Evolutionary conservation across 2,329 filamentous ascomycete species (phyloP), one percentile per base, ranked within the genome.

Genomic region (Neofusicoccum kwambonambiense): DNA sequence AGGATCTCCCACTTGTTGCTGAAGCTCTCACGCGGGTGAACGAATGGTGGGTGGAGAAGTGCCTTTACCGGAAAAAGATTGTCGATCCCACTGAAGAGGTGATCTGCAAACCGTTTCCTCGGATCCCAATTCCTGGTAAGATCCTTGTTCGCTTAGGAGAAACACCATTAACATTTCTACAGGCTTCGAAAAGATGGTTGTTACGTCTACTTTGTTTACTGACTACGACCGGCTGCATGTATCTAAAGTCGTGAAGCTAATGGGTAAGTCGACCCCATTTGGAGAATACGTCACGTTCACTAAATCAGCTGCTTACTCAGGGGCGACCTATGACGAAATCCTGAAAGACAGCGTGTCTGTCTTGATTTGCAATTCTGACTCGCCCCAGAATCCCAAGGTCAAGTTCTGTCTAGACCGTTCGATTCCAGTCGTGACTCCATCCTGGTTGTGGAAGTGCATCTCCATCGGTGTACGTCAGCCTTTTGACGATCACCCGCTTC

Each of bases 1-100:
- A 75, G 37, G 66, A 70, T 45, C 69, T 77, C 56, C 73, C 78
- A 68, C 71, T 71, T 56, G 67, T 69, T 22, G 77, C 80, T 67
- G 79, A 70, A 58, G 54, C 64, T 50, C 60, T 75, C 47, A 69
- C 62, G 61, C 62, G 82, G 63, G 88, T 96, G 37, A 98, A 93
- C 11, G 93, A 97, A 73, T 96, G 95, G 83, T 99, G 94, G 85
- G 84, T 99, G 61, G 95, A 99, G 78, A 87, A 88, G 54, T 98
- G 94, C 74, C 81, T 99, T 44, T 88, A 93, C 74, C 86, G 87
- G 68, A 95, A 91, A 76, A 80, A 79, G 31, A 86, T 94, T 70
- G 82, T 92, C 52, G 81, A 90, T 35, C 92, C 93, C 4, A 80
- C 82, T 60, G 82, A 86, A 4, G 88, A 95, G 73, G 83, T 91